These are phyloP conservation scores for Eucalyptus grandis DNA, from an alignment of 345 rosid genomes.

Conservation along the genomic window DNA sequence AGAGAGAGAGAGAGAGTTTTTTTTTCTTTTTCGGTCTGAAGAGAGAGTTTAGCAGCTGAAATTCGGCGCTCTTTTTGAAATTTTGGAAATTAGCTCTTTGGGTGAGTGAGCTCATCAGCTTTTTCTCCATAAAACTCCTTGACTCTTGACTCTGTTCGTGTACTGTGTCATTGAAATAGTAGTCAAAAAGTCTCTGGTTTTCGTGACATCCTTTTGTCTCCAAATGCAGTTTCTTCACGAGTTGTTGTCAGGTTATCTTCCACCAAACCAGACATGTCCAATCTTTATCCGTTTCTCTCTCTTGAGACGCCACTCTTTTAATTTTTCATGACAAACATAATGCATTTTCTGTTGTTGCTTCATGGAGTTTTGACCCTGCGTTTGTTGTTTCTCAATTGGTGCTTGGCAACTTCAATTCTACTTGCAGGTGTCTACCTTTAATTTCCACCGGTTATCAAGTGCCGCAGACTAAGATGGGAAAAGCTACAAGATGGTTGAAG, in stretches of 20 bases:
- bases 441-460: background rate
- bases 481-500: conserved; percentile 64
- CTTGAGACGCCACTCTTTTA: background rate
- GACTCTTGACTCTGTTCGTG: background rate
- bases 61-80: background rate
- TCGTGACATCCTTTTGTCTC: conserved; percentile 30
- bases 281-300: conserved; percentile 5
- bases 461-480: conserved; percentile 33
- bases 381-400: background rate
- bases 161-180: background rate
- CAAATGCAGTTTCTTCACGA: conserved; percentile 66
- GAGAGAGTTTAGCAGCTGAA: background rate
- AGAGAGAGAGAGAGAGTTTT: background rate
- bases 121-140: background rate
- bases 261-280: background rate
- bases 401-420: background rate
- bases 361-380: background rate
- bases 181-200: background rate
- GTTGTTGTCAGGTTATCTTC: conserved; percentile 52
- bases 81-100: background rate
- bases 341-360: background rate
- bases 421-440: background rate
- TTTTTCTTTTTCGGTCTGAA: too few relatives aligned
- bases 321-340: background rate
- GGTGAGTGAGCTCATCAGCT: background rate